Conservation (phyloP, 768 basidiomycete species). For the Tubosaeta sp. region DNA sequence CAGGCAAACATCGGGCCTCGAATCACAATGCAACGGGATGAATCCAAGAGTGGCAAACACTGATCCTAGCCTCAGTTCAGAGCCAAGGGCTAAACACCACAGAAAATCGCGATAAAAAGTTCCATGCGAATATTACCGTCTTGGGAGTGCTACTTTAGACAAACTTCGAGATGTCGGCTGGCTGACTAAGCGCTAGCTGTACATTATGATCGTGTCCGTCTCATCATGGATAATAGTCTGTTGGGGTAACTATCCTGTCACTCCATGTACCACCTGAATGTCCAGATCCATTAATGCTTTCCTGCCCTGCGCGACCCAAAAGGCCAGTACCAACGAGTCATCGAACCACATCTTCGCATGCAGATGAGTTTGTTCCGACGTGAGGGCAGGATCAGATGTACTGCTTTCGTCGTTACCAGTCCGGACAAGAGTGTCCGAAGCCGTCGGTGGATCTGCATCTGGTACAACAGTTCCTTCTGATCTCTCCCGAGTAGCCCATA, state of each 20-base stretch:
- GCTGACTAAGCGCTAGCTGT: no score
- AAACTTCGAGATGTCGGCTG: no score
- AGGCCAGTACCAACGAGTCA: slow-evolving; percentile 34
- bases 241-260: slow-evolving; percentile 20
- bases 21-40: no score
- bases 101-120: no score
- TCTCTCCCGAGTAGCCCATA: slow-evolving; percentile 25
- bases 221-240: no score
- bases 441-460: not conserved
- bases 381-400: slow-evolving; percentile 2
- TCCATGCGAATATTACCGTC: no score
- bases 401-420: slow-evolving; percentile 16
- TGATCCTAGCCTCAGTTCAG: no score
- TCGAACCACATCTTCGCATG: slow-evolving; percentile 49
- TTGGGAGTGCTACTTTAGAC: no score
- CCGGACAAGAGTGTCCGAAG: not conserved
- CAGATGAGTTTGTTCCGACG: slow-evolving; percentile 3
- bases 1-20: no score
- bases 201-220: no score
- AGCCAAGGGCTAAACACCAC: no score
- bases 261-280: slow-evolving; percentile 45
- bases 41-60: no score
- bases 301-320: slow-evolving; percentile 54
- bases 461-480: not conserved
- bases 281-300: slow-evolving; percentile 44